Conservation (phyloP, 805 yeast genomes). For the Pichia occidentalis region DNA sequence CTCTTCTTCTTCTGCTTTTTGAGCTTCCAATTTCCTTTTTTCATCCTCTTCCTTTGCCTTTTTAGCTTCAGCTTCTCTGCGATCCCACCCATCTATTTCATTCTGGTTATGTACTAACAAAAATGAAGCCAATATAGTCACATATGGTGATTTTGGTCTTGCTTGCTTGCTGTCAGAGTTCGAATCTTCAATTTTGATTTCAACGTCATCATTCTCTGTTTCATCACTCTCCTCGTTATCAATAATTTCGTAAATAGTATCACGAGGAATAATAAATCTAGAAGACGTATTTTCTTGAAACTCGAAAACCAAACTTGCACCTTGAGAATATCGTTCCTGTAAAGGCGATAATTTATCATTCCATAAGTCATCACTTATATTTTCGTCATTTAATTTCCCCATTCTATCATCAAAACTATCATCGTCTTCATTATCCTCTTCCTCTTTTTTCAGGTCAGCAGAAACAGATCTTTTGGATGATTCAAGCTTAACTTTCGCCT, state of each 20-base stretch:
- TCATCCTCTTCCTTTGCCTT: constrained; percentile 19
- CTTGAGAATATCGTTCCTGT: constrained; percentile 61
- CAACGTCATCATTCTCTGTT: constrained; percentile 9
- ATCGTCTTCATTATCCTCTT: constrained; percentile 14
- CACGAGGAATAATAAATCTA: constrained; percentile 69
- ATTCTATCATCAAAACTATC: constrained; percentile 11
- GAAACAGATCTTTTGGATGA: no score
- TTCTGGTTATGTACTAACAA: constrained; percentile 44
- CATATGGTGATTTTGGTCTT: constrained; percentile 18
- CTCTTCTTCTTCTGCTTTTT: constrained; percentile 17
- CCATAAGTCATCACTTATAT: constrained; percentile 23
- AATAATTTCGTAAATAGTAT: constrained; percentile 61
- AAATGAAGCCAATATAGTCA: constrained; percentile 43
- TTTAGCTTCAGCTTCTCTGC: constrained; percentile 26
- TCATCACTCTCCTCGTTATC: constrained; percentile 26
- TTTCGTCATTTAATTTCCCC: constrained; percentile 15
- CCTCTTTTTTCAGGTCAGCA: constrained; percentile 13
- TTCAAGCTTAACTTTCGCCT: no score
- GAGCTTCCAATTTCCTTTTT: no score
- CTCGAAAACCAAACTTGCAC: constrained; percentile 78
- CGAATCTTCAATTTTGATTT: constrained; percentile 15
- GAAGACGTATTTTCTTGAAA: constrained; percentile 72
- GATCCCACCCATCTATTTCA: constrained; percentile 43
- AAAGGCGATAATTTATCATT: constrained; percentile 67
- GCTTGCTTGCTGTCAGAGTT: constrained; percentile 4